Conservation (phyloP, 2,329 filamentous ascomycete genomes). For the Aspergillus carbonarius region DNA sequence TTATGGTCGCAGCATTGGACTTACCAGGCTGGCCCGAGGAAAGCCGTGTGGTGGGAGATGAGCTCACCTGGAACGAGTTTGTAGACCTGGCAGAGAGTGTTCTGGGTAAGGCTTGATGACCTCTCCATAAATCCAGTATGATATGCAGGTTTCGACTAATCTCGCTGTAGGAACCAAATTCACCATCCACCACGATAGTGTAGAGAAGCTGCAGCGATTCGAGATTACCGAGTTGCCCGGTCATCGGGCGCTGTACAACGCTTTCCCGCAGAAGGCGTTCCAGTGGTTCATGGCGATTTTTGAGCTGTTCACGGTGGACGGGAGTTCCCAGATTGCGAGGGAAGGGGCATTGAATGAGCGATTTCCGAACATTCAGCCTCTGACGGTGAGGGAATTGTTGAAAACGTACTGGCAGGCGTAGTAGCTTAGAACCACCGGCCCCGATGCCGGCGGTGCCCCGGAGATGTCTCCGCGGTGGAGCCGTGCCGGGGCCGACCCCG, state of each 20-base stretch:
- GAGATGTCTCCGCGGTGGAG: background rate
- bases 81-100: conserved; percentile 19
- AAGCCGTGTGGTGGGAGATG: conserved; percentile 23
- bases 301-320: conserved; percentile 13
- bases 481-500: background rate
- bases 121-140: no score
- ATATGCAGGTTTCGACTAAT: no score
- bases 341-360: conserved; percentile 19
- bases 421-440: no score
- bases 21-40: conserved; percentile 20
- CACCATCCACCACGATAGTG: conserved; percentile 27
- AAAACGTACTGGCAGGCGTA: background rate
- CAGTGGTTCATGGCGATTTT: conserved; percentile 21
- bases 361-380: conserved; percentile 22
- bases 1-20: conserved; percentile 17
- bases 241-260: conserved; percentile 21
- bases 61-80: conserved; percentile 26
- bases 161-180: conserved; percentile 20
- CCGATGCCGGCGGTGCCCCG: no score
- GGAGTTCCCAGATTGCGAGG: background rate
- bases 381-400: conserved; percentile 2
- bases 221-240: conserved; percentile 32
- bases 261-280: conserved; percentile 24
- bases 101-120: no score
- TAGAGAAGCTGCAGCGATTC: conserved; percentile 30